A percentile compares a stretch with the other conserved stretches of the same genome.
Conservation (phyloP, 352 stramenopile genomes). For the Globisporangium barbulae region DNA sequence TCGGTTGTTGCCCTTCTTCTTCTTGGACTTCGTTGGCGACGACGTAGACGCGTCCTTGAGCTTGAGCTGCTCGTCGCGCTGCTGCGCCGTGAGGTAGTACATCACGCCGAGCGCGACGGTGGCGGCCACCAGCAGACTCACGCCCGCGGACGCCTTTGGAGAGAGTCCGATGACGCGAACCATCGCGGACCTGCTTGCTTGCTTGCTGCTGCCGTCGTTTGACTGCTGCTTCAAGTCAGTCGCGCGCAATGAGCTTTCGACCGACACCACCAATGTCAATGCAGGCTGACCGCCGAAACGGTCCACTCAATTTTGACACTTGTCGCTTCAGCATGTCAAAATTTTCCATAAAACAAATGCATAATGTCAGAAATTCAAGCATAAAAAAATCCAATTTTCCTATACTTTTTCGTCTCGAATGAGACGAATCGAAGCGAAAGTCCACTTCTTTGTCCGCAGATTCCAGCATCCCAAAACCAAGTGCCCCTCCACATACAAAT, state of each 20-base stretch:
- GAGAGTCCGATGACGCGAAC: conserved; percentile 28
- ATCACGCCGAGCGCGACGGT: conserved; percentile 41
- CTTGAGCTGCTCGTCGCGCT: conserved; percentile 4
- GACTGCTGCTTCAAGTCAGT: conserved; percentile 1
- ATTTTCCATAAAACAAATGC: too few species aligned
- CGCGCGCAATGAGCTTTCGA: background rate
- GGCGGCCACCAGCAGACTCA: conserved; percentile 51
- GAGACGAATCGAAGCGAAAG: too few species aligned
- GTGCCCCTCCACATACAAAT: too few species aligned
- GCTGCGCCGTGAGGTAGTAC: conserved; percentile 27
- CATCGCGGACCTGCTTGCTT: conserved; percentile 2
- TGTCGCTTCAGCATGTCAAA: background rate
- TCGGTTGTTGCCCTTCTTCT: conserved; percentile 15
- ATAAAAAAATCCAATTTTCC: too few species aligned
- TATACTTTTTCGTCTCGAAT: background rate
- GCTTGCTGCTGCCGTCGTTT: background rate
- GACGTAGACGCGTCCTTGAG: conserved; percentile 1
- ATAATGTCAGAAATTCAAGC: background rate
- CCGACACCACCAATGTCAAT: background rate
- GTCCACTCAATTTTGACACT: background rate
- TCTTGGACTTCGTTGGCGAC: conserved; percentile 15
- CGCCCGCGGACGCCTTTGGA: conserved; percentile 26
- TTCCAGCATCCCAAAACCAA: too few species aligned
- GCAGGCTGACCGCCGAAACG: conserved; percentile 4
- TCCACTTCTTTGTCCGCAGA: too few species aligned